These are phyloP conservation scores for Kwoniella sp. DNA, from an alignment of 768 basidiomycete genomes.

Conservation along the genomic window DNA sequence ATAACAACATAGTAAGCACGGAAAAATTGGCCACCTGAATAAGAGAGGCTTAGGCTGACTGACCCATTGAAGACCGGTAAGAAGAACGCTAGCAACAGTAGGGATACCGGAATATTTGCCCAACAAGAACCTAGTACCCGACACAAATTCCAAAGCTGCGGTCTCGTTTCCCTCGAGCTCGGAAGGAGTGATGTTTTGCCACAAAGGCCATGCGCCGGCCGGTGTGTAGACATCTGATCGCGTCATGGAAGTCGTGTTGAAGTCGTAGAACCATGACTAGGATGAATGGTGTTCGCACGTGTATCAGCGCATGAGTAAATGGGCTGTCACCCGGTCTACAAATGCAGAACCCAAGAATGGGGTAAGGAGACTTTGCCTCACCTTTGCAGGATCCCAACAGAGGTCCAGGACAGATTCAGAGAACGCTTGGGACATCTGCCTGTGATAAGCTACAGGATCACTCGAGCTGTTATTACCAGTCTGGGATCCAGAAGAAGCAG, in stretches of 20 bases:
- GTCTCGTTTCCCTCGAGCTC: constrained; percentile 65
- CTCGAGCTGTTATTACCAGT: background rate
- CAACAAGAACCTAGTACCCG: constrained; percentile 66
- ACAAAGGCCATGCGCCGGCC: constrained; percentile 71
- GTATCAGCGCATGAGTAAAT: too few relatives aligned
- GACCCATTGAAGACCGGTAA: constrained; percentile 78
- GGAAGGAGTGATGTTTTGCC: constrained; percentile 80
- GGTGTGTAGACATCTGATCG: constrained; percentile 70
- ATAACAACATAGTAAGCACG: background rate
- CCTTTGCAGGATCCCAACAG: constrained; percentile 70
- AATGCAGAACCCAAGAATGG: background rate
- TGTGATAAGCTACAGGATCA: constrained; percentile 60
- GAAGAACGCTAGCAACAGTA: constrained; percentile 74
- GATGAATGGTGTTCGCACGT: background rate
- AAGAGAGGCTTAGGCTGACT: constrained; percentile 13
- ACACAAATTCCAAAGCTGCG: constrained; percentile 73
- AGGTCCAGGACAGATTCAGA: constrained; percentile 79
- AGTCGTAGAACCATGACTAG: constrained; percentile 76
- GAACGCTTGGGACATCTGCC: constrained; percentile 63
- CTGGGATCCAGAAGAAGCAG: constrained; percentile 1
- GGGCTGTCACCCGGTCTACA: background rate
- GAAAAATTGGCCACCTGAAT: too few relatives aligned
- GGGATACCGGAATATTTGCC: constrained; percentile 74
- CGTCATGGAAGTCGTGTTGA: constrained; percentile 70
- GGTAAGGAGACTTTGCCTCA: constrained; percentile 37